Conservation (phyloP, 352 stramenopile species). For the Phytophthora lateralis region DNA sequence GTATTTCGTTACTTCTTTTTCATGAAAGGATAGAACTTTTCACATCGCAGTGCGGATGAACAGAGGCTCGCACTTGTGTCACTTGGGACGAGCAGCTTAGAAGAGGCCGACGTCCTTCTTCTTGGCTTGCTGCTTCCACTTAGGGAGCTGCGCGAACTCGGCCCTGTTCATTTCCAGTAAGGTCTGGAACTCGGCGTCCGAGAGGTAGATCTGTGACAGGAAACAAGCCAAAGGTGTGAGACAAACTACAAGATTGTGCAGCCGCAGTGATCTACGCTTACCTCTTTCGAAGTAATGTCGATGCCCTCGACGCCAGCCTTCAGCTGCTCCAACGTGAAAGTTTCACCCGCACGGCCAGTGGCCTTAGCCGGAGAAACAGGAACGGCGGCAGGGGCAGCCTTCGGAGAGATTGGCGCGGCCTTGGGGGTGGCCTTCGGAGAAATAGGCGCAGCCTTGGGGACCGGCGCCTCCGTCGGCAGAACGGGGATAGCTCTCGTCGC, state of each 20-base stretch:
- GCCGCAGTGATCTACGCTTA: constrained; percentile 27
- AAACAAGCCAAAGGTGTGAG: constrained; percentile 30
- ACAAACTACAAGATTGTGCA: constrained; percentile 23
- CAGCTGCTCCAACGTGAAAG: constrained; percentile 70
- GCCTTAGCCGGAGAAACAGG: constrained; percentile 30
- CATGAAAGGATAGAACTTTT: constrained; percentile 25
- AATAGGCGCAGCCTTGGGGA: constrained; percentile 9
- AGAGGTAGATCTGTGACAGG: constrained; percentile 58
- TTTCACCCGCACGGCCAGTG: constrained; percentile 39
- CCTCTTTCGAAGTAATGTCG: constrained; percentile 76
- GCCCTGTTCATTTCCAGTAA: constrained; percentile 67
- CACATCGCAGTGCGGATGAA: not conserved
- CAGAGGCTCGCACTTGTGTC: not conserved
- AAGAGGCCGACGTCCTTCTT: constrained; percentile 90
- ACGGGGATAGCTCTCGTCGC: constrained; percentile 22
- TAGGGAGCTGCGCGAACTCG: constrained; percentile 71
- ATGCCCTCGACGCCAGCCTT: constrained; percentile 79
- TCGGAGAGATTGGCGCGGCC: constrained; percentile 17
- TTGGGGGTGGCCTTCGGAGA: constrained; percentile 27
- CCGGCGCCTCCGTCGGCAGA: constrained; percentile 28
- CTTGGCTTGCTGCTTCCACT: constrained; percentile 89
- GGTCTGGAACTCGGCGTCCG: constrained; percentile 76
- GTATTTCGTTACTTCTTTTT: constrained; percentile 32
- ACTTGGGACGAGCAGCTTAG: constrained; percentile 41
- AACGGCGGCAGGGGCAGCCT: constrained; percentile 19